These are phyloP conservation scores for Lactuca saligna DNA, from an alignment of 129 eudicot species.

Conservation along the genomic window DNA sequence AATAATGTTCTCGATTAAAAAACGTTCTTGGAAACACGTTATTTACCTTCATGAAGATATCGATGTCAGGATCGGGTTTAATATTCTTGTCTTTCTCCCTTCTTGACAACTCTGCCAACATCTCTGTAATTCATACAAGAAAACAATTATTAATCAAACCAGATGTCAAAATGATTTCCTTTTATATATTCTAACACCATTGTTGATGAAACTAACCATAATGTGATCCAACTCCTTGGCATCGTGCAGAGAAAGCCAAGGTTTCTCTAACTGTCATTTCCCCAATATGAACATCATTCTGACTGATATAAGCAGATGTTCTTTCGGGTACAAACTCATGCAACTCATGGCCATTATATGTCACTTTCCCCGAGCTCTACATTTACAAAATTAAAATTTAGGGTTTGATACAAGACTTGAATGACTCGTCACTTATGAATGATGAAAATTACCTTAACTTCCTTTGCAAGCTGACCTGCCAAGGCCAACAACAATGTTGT, in stretches of 20 bases:
- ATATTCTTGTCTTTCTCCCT: slow-evolving; percentile 61
- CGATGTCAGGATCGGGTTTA: slow-evolving; percentile 85
- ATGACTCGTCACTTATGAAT: neutral
- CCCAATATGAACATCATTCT: neutral
- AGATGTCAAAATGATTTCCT: neutral
- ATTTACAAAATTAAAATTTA: no score
- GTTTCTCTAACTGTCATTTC: neutral
- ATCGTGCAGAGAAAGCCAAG: neutral
- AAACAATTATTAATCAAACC: neutral
- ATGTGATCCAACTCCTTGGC: neutral
- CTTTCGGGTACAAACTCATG: neutral
- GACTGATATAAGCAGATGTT: neutral
- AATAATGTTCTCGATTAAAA: neutral
- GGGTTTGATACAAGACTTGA: neutral
- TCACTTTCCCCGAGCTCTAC: neutral
- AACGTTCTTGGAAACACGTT: neutral
- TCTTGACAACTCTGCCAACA: slow-evolving; percentile 80
- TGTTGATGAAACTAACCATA: neutral
- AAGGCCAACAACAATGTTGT: neutral
- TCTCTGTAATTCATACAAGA: slow-evolving; percentile 49
- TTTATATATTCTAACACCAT: neutral
- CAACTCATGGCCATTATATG: neutral
- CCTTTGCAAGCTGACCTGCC: neutral
- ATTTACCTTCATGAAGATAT: slow-evolving; percentile 77
- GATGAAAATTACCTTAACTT: neutral